A percentile compares a stretch with the other conserved stretches of the same genome.
phyloP scores from a whole-genome alignment of 2,329 filamentous ascomycete genomes.

The Aphanoascus verrucosus region DNA sequence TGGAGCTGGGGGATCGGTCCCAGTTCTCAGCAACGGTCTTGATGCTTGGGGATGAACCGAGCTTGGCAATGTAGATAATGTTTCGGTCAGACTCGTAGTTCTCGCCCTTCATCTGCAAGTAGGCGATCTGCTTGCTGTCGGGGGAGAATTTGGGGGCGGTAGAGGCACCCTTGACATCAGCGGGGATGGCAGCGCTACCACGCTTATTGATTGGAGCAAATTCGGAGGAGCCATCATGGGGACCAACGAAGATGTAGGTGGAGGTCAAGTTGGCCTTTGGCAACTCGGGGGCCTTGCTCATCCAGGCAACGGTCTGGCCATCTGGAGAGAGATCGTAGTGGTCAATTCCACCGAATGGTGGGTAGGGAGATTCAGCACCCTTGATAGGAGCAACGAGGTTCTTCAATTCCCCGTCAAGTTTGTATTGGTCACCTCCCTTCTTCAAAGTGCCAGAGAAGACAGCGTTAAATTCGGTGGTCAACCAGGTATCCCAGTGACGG shows the following conservation, averaged over 20 bases:
- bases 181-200: constrained; percentile 30
- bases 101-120: constrained; percentile 64
- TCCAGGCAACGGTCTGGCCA: constrained; percentile 32
- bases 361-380: constrained; percentile 37
- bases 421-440: constrained; percentile 28
- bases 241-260: constrained; percentile 65
- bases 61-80: constrained; percentile 34
- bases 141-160: constrained; percentile 63
- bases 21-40: constrained; percentile 32
- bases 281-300: constrained; percentile 35
- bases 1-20: constrained; percentile 44
- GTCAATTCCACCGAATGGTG: constrained; percentile 64
- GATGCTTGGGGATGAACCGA: constrained; percentile 29
- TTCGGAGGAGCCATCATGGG: constrained; percentile 51
- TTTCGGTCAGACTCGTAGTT: constrained; percentile 73
- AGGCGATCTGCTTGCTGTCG: constrained; percentile 59
- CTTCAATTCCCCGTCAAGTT: constrained; percentile 46
- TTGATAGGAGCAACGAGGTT: constrained; percentile 32
- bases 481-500: constrained; percentile 73
- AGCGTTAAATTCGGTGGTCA: constrained; percentile 56
- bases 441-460: constrained; percentile 61
- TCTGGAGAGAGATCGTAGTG: constrained; percentile 58
- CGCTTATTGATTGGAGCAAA: constrained; percentile 35
- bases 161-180: constrained; percentile 47
- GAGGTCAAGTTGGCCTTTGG: constrained; percentile 57